Conservation (phyloP, 192 early-diverging fungal species). For the Allomyces macrogynus region DNA sequence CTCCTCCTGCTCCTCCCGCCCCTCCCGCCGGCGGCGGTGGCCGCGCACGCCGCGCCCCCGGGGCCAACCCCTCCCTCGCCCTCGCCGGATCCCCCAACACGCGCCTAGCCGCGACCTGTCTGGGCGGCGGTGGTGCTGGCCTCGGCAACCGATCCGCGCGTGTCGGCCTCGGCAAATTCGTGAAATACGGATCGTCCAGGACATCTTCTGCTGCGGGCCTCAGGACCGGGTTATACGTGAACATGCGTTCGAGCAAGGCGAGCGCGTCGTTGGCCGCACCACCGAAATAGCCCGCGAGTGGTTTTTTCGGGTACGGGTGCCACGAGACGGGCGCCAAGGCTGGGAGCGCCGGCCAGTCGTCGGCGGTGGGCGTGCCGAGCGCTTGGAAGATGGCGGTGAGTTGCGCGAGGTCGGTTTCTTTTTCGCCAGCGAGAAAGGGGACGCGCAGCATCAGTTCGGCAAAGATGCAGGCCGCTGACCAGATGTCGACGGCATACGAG, state of each 20-base stretch:
- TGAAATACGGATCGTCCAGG: conserved; percentile 52
- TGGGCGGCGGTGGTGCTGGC: conserved; percentile 12
- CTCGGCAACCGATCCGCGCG: conserved; percentile 42
- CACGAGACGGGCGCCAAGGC: conserved; percentile 53
- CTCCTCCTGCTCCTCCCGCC: too few species aligned
- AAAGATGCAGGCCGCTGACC: conserved; percentile 96
- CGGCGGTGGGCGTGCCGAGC: conserved; percentile 56
- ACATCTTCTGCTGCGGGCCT: conserved; percentile 60
- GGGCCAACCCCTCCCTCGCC: too few species aligned
- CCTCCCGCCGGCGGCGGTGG: too few species aligned
- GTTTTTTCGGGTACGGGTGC: conserved; percentile 47
- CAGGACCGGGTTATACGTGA: conserved; percentile 64
- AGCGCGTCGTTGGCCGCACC: conserved; percentile 69
- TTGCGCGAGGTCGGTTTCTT: conserved; percentile 54
- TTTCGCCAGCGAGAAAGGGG: conserved; percentile 61
- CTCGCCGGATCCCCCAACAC: too few species aligned
- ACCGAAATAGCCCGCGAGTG: conserved; percentile 51
- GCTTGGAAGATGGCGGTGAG: conserved; percentile 56
- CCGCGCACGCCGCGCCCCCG: too few species aligned
- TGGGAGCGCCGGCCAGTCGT: conserved; percentile 61
- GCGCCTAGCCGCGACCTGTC: neutral
- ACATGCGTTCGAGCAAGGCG: conserved; percentile 65
- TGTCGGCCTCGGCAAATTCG: conserved; percentile 48
- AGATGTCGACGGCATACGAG: conserved; percentile 77
- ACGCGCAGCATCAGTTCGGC: conserved; percentile 83